Conservation (phyloP, 805 yeast genomes). For the Blastobotrys parvus region DNA sequence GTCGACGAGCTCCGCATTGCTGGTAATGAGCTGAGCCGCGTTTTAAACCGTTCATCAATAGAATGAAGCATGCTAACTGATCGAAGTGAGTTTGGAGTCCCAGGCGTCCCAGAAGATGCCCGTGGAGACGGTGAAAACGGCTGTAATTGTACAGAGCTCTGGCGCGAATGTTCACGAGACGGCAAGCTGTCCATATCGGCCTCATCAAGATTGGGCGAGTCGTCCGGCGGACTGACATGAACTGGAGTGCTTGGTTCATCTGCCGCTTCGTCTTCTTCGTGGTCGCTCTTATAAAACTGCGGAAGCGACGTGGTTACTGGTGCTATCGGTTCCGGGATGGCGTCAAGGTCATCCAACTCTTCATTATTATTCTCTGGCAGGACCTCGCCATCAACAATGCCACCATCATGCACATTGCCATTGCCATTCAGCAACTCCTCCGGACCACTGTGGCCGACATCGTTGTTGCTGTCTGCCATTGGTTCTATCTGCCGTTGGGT, state of each 20-base stretch:
- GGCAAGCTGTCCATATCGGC: constrained; percentile 2
- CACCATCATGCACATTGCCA: not conserved
- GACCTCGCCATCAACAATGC: not conserved
- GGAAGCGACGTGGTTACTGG: constrained; percentile 5
- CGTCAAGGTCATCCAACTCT: too few species aligned
- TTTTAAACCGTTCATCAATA: constrained; percentile 15
- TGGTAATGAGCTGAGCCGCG: constrained; percentile 14
- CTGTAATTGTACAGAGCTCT: constrained; percentile 4
- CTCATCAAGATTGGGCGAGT: too few species aligned
- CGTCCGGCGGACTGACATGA: too few species aligned
- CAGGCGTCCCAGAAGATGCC: constrained; percentile 5
- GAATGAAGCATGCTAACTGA: constrained; percentile 7
- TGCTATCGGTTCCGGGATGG: not conserved
- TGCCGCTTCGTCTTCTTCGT: not conserved
- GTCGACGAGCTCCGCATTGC: not conserved
- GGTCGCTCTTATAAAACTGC: constrained; percentile 1
- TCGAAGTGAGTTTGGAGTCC: constrained; percentile 10
- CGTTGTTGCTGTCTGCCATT: too few species aligned
- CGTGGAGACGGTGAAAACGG: not conserved
- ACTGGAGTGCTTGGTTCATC: not conserved
- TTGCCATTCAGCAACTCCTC: not conserved
- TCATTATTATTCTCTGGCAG: too few species aligned
- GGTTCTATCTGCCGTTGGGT: too few species aligned
- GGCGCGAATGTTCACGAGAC: constrained; percentile 8
- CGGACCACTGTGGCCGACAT: too few species aligned